These are phyloP conservation scores for Pseudocercospora eumusae DNA, from an alignment of 2,329 filamentous ascomycete genomes.

Conservation along the genomic window DNA sequence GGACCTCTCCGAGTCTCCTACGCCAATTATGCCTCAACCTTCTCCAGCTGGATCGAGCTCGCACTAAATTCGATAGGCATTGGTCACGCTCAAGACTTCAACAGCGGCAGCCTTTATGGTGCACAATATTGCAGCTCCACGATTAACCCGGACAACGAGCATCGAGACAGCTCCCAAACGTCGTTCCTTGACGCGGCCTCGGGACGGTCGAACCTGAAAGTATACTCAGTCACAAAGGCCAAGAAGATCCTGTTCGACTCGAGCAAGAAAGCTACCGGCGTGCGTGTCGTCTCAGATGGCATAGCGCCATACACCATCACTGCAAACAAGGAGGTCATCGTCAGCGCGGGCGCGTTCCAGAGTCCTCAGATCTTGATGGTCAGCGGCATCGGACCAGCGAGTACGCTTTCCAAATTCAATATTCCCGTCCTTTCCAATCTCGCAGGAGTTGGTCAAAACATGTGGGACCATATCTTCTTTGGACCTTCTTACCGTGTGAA, in stretches of 20 bases:
- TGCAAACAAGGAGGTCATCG: conserved; percentile 47
- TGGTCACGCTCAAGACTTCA: conserved; percentile 20
- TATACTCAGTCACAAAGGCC: conserved; percentile 38
- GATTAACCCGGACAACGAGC: conserved; percentile 26
- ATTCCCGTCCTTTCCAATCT: conserved; percentile 59
- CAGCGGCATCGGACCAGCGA: conserved; percentile 60
- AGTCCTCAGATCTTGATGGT: conserved; percentile 66
- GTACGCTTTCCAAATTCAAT: conserved; percentile 51
- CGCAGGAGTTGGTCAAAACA: conserved; percentile 64
- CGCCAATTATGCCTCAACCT: conserved; percentile 26
- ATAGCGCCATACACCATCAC: conserved; percentile 23
- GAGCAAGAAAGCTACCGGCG: conserved; percentile 34
- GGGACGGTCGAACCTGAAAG: conserved; percentile 33
- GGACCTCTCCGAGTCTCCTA: conserved; percentile 42
- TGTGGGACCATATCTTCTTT: conserved; percentile 60
- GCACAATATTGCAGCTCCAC: conserved; percentile 23
- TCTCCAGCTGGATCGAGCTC: conserved; percentile 18
- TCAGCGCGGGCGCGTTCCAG: conserved; percentile 61
- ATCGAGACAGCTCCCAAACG: conserved; percentile 30
- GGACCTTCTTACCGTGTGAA: conserved; percentile 31
- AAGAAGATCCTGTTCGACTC: conserved; percentile 36
- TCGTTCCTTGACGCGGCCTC: conserved; percentile 34
- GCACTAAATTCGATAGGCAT: conserved; percentile 24
- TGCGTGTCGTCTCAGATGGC: conserved; percentile 20
- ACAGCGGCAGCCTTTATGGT: conserved; percentile 24